These are phyloP conservation scores for Lumnitzera racemosa DNA, from an alignment of 345 rosid species.

Conservation along the genomic window DNA sequence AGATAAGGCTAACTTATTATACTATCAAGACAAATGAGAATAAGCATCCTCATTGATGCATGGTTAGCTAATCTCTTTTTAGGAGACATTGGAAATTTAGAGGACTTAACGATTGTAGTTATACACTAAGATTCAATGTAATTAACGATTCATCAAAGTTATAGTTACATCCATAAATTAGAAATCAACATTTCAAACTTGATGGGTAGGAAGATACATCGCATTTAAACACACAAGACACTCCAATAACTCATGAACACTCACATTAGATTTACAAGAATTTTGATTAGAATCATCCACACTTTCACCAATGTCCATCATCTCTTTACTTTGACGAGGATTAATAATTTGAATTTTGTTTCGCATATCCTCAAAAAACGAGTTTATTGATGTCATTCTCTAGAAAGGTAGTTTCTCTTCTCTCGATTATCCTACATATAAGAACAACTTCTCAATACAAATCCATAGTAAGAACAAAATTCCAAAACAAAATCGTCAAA, in stretches of 20 bases:
- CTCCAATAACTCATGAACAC: slow-evolving; percentile 46
- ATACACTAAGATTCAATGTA: background rate
- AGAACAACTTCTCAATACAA: no score
- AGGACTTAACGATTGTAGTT: background rate
- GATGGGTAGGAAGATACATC: slow-evolving; percentile 62
- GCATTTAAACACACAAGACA: slow-evolving; percentile 50
- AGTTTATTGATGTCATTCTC: slow-evolving; percentile 42
- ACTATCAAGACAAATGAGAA: no score
- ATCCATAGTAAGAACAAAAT: no score
- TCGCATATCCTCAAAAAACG: slow-evolving; percentile 49
- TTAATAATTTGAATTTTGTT: slow-evolving; percentile 60
- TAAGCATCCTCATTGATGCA: no score
- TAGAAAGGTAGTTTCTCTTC: no score
- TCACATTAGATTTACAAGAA: slow-evolving; percentile 46
- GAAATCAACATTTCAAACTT: slow-evolving; percentile 24
- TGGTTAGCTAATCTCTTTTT: no score
- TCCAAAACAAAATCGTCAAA: no score
- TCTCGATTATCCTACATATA: no score
- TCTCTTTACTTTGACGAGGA: slow-evolving; percentile 52
- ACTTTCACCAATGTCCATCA: slow-evolving; percentile 37
- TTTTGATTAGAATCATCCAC: slow-evolving; percentile 46
- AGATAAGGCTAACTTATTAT: no score
- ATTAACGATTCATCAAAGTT: background rate
- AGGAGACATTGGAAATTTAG: background rate
- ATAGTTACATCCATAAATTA: background rate